These are phyloP conservation scores for Epichloe uncinata DNA, from an alignment of 2,329 filamentous ascomycete species.

Conservation along the genomic window DNA sequence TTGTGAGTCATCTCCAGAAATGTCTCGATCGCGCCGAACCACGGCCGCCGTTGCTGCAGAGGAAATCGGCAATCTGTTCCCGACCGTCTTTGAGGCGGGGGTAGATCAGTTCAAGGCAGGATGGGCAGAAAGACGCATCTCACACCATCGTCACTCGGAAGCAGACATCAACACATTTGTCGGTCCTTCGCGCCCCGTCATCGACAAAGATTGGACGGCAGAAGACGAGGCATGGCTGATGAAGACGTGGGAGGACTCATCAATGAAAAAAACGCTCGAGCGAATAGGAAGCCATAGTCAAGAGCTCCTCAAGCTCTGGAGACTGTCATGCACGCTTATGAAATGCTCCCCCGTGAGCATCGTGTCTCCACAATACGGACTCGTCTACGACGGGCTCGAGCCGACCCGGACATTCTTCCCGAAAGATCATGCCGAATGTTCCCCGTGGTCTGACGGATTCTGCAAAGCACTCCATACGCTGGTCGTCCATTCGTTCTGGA, in stretches of 20 bases:
- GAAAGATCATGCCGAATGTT: not conserved
- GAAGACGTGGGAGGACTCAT: not conserved
- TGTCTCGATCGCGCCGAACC: not conserved
- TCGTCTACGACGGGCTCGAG: not conserved
- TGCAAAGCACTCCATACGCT: not conserved
- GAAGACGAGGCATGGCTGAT: not conserved
- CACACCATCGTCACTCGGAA: not conserved
- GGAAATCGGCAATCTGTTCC: not conserved
- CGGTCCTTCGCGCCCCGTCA: not conserved
- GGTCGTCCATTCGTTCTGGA: conserved; percentile 1
- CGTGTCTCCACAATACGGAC: not conserved
- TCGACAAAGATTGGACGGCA: not conserved
- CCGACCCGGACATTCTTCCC: not conserved
- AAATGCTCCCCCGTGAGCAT: not conserved
- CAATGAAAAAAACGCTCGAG: not conserved
- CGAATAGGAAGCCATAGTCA: not conserved
- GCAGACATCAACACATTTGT: not conserved
- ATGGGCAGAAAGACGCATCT: not conserved
- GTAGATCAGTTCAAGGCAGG: not conserved
- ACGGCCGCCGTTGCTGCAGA: not conserved
- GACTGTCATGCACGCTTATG: not conserved
- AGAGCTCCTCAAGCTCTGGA: conserved; percentile 1
- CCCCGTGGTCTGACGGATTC: conserved; percentile 1
- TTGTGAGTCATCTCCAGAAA: not conserved
- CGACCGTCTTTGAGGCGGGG: not conserved